Evolutionary conservation across 2,329 filamentous ascomycete genomes (phyloP), one percentile per base, ranked within the genome.

Genomic region (Diplodia seriata): DNA sequence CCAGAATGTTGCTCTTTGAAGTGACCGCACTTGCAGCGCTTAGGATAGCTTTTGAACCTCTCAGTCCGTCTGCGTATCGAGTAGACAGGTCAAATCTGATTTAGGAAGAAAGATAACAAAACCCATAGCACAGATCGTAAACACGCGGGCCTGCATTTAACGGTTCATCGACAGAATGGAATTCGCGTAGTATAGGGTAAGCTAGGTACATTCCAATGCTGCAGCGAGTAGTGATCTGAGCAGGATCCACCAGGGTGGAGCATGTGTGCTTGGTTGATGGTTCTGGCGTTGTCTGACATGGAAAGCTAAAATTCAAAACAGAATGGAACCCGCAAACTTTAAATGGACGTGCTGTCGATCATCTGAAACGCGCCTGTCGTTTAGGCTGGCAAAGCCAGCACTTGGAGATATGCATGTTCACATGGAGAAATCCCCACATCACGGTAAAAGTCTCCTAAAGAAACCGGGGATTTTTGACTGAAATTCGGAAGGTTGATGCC

Each of bases 401-500:
- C 18, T 47, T n/a, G 31, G 43, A 47, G 43, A 47, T 5, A 8
- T 20, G n/a, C 11, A 47, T 3, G 43, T 47, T n/a, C 18, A 47
- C 43, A 20, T 11, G 9, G 2, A n/a, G 18, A 14, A n/a, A n/a
- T n/a, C n/a, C 2, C 43, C 5, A 14, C n/a, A 47, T 62, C 57
- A 62, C 57, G 40, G 20, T 23, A 20, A 33, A 50, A 62, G 40
- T 23, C 29, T 63, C 59, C 43, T 29, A 63, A 51, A 51, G 59
- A 53, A 62, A 50, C 62, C 40, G 62, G 62, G 36, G 53, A 65
- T 23, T 40, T 11, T 55, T 47, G 62, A 55, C 62, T 65, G 62
- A 65, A 65, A 54, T 65, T 65, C 62, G 36, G 66, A 68, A 68
- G 66, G 66, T 57, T 68, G 66, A 57, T 68, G 66, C 66, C 26